Evolutionary conservation across 1,284 basidiomycete species (phyloP).

Genomic region (Apiotrichum sp.): DNA sequence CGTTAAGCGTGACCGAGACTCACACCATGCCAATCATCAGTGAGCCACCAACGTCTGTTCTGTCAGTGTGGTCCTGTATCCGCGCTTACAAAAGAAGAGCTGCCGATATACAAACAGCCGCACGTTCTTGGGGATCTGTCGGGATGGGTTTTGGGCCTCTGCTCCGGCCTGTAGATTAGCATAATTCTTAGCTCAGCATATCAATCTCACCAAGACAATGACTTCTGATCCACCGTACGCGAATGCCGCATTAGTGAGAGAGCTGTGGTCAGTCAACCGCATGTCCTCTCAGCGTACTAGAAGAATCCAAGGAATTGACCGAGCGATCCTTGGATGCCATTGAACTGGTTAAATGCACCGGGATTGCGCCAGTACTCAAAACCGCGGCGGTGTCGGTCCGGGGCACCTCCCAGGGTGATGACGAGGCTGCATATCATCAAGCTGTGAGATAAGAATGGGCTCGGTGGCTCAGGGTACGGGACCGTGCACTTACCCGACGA

Average conservation of each 20-base stretch:
- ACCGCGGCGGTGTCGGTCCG: conserved; percentile 49
- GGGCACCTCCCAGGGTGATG: conserved; percentile 64
- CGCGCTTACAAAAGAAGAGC: conserved; percentile 52
- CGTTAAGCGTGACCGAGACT: neutral
- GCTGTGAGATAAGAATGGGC: conserved; percentile 17
- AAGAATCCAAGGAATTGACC: conserved; percentile 28
- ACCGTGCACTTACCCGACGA: conserved; percentile 30
- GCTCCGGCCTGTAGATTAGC: conserved; percentile 28
- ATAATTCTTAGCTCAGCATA: too few relatives aligned
- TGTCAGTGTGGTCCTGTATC: conserved; percentile 56
- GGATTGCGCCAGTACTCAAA: conserved; percentile 61
- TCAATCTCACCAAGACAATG: conserved; percentile 33
- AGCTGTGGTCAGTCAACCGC: conserved; percentile 12
- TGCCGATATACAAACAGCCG: conserved; percentile 69
- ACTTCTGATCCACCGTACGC: conserved; percentile 31
- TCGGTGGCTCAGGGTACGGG: neutral
- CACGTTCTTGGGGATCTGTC: conserved; percentile 69
- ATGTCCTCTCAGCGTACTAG: neutral
- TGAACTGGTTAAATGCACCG: conserved; percentile 51
- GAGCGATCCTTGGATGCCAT: neutral
- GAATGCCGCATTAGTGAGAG: conserved; percentile 13
- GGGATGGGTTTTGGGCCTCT: conserved; percentile 57
- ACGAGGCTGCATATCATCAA: conserved; percentile 61
- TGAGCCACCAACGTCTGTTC: conserved; percentile 58
- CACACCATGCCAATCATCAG: conserved; percentile 65